These are phyloP conservation scores for Solanum rostratum DNA, from an alignment of 257 asterid species.

Conservation along the genomic window DNA sequence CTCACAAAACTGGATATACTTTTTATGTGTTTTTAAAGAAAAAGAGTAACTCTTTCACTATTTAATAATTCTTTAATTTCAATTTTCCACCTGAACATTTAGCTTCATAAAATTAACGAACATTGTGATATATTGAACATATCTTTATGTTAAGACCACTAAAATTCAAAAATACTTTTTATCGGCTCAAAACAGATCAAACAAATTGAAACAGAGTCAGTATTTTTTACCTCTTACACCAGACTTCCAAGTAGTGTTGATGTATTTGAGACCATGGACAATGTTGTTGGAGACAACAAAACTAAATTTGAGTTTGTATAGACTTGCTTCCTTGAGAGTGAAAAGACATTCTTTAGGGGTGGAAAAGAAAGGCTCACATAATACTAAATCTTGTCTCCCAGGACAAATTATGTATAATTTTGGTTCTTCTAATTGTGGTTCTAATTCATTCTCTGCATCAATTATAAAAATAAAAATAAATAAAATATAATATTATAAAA, in stretches of 20 bases:
- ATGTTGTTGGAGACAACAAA: conserved; percentile 32
- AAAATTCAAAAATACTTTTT: no score
- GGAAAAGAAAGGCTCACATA: conserved; percentile 35
- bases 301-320: conserved; percentile 32
- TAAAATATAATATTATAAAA: not conserved
- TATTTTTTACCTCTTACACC: conserved; percentile 35
- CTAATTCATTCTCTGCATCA: not conserved
- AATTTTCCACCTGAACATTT: no score
- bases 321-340: conserved; percentile 43
- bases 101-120: no score
- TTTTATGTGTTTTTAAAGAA: no score
- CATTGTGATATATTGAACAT: no score
- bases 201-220: no score
- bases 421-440: conserved; percentile 20
- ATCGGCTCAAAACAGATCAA: no score
- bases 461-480: not conserved
- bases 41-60: no score
- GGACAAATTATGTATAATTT: conserved; percentile 32
- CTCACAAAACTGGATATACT: not conserved
- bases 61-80: no score
- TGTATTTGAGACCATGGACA: conserved; percentile 42
- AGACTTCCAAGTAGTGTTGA: conserved; percentile 40
- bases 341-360: conserved; percentile 46
- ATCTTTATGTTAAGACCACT: no score
- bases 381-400: conserved; percentile 27